These are phyloP conservation scores for Hericium erinaceus DNA, from an alignment of 768 basidiomycete species.

Conservation along the genomic window DNA sequence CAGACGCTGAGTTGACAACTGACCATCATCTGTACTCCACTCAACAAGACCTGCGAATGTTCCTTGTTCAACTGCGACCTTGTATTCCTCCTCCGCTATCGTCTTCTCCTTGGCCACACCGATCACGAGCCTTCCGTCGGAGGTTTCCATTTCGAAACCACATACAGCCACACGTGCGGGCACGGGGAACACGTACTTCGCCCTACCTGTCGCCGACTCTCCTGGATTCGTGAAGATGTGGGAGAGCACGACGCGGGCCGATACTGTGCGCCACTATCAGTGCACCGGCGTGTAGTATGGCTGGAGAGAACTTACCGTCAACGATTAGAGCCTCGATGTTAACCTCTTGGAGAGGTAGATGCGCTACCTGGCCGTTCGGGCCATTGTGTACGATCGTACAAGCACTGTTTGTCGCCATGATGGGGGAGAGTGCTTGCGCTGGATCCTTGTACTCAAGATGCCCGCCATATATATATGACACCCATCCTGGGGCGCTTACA, in stretches of 20 bases:
- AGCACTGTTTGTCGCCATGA: conserved; percentile 41
- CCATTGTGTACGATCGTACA: conserved; percentile 16
- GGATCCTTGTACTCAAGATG: neutral
- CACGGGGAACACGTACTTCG: conserved; percentile 50
- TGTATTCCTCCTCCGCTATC: conserved; percentile 31
- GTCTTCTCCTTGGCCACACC: conserved; percentile 42
- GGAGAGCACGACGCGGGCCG: neutral
- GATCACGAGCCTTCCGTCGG: conserved; percentile 32
- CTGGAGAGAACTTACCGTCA: neutral
- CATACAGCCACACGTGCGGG: conserved; percentile 47
- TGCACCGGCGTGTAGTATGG: neutral
- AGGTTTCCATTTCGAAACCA: conserved; percentile 39
- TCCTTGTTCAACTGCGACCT: conserved; percentile 31
- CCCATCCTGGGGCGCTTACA: neutral
- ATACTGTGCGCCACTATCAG: neutral
- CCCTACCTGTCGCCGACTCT: conserved; percentile 25
- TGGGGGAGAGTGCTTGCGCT: too few relatives aligned
- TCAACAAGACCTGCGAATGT: conserved; percentile 36
- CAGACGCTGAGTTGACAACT: conserved; percentile 12
- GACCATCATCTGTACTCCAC: conserved; percentile 43
- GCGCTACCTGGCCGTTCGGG: neutral
- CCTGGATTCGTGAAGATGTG: neutral
- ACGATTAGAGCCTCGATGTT: neutral
- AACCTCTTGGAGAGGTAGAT: neutral
- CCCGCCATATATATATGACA: neutral